Evolutionary conservation across 2,329 filamentous ascomycete species (phyloP).

Genomic region (Nannizziopsis barbatae): DNA sequence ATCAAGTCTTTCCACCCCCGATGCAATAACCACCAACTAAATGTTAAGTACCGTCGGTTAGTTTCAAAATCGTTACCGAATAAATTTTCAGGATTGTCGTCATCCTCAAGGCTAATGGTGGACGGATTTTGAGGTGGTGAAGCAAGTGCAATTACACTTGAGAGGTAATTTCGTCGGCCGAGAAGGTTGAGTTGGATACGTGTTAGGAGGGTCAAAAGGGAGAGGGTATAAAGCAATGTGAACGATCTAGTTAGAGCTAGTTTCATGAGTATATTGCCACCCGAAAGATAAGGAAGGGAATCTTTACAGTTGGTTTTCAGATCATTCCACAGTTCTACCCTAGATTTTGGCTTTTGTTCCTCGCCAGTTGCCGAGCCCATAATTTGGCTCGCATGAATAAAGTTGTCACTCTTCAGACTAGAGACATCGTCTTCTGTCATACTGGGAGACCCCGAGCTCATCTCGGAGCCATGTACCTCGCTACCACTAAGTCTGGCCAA

Average conservation of each 20-base stretch:
- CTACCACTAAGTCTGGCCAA: constrained; percentile 47
- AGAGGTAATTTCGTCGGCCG: constrained; percentile 87
- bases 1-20: constrained; percentile 76
- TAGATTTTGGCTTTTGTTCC: constrained; percentile 52
- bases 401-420: constrained; percentile 73
- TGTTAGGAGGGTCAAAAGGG: constrained; percentile 80
- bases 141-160: constrained; percentile 83
- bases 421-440: constrained; percentile 71
- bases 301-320: constrained; percentile 82
- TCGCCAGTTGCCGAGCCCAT: constrained; percentile 45
- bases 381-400: constrained; percentile 70
- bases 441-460: constrained; percentile 51
- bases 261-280: constrained; percentile 1
- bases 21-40: constrained; percentile 97
- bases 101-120: constrained; percentile 83
- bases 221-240: constrained; percentile 82
- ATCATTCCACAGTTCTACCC: constrained; percentile 93
- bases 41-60: constrained; percentile 86
- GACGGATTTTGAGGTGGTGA: constrained; percentile 58
- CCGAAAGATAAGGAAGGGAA: not conserved
- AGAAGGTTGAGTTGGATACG: constrained; percentile 94
- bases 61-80: constrained; percentile 94
- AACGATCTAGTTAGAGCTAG: constrained; percentile 80
- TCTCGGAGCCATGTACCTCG: constrained; percentile 47
- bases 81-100: constrained; percentile 75